Evolutionary conservation across 2,329 filamentous ascomycete species (phyloP), one percentile per base, ranked within the genome.

Genomic region (Westerdykella aurantiaca): DNA sequence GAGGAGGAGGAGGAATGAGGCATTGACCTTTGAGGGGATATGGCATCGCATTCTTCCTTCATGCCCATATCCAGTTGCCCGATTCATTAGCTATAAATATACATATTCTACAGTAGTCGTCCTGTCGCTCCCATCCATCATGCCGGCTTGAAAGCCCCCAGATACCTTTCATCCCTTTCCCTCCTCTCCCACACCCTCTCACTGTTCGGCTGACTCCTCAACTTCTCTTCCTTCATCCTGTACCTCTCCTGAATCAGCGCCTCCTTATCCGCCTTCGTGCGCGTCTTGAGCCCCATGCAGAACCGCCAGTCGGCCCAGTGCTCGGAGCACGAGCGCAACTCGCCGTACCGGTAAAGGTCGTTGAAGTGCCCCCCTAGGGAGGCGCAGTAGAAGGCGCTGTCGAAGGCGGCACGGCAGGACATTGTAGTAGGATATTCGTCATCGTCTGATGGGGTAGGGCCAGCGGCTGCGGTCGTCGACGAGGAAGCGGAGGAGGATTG

Each of bases 241-340:
- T 90, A 88, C 67, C 83, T 80, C 38, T 81, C 80, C 47, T 75
- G 73, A 43, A 94, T 77, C 55, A 70, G 62, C 50, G 69, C 77
- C 47, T 78, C 81, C 57, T 81, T 80, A 53, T 81, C 71, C 35
- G 75, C 69, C 18, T 79, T 77, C 0, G 75, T 67, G 59, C 81
- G 81, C 2, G 77, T 76, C 58, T 85, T 82, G 31, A 82, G 83
- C 51, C 87, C 83, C 90, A 97, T 96, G 75, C 93, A 98, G 72
- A 96, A 91, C 86, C 90, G 95, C 69, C 95, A 97, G 68, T 95
- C 87, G 48, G 84, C 79, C 89, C 91, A 96, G 50, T 89, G 83
- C 53, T 94, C 85, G 49, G 76, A 80, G 75, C 93, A 98, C 3
- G 79, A 77, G 37, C 84, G 80, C 59, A 95, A 72, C 34, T 75